These are phyloP conservation scores for Metarhizium rileyi DNA, from an alignment of 2,329 filamentous ascomycete genomes.

Conservation along the genomic window DNA sequence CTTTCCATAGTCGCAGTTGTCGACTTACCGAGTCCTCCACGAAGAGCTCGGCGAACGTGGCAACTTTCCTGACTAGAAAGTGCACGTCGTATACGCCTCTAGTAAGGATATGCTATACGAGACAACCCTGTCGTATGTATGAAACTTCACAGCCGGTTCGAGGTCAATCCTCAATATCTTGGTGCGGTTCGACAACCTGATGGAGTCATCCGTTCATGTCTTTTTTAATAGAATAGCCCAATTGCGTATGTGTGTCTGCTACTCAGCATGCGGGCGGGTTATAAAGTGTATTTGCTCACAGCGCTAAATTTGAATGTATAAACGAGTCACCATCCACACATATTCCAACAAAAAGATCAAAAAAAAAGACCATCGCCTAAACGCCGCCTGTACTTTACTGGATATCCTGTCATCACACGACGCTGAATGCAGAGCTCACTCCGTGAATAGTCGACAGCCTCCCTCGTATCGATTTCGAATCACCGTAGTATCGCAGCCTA, in stretches of 20 bases:
- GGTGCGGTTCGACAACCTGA: no score
- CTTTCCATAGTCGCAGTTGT: no score
- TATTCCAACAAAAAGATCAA: background rate
- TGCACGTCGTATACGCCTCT: no score
- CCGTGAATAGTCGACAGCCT: slow-evolving; percentile 64
- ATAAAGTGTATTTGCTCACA: background rate
- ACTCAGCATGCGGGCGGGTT: background rate
- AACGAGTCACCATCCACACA: background rate
- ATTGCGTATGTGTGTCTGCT: background rate
- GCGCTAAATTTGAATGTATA: background rate
- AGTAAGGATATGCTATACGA: no score
- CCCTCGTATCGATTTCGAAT: slow-evolving; percentile 52
- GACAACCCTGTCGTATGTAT: no score
- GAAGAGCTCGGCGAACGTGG: no score
- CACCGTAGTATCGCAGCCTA: slow-evolving; percentile 71
- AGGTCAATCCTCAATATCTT: no score
- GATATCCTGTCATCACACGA: slow-evolving; percentile 7
- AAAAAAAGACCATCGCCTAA: background rate
- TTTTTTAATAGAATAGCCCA: background rate
- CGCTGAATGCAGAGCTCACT: slow-evolving; percentile 42
- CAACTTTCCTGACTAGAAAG: no score
- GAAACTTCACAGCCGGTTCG: no score
- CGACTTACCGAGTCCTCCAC: no score
- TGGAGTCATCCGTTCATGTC: background rate
- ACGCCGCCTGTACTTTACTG: background rate